Percentiles rank a stretch among this genome's conserved stretches.
Conservation (phyloP, 164 flowering plant genomes). For the Tetrastigma voinierianum region DNA sequence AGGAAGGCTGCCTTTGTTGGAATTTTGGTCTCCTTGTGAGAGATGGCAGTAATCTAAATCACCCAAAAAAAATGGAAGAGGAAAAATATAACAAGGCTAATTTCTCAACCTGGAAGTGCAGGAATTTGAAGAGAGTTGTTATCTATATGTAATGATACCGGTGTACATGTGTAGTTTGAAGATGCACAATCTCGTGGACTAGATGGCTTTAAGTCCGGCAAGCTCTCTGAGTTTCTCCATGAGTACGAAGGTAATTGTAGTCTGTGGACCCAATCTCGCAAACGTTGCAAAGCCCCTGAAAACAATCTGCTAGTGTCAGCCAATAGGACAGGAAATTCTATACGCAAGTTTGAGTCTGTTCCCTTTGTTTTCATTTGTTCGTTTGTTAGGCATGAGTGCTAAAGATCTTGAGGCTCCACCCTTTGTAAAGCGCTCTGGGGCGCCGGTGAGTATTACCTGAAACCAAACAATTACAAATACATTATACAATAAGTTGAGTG, state of each 20-base stretch:
- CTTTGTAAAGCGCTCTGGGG: slow-evolving; percentile 73
- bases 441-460: slow-evolving; percentile 77
- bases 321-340: background rate
- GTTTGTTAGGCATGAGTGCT: no score
- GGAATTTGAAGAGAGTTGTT: no score
- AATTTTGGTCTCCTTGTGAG: background rate
- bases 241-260: slow-evolving; percentile 74
- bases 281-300: slow-evolving; percentile 78
- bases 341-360: background rate
- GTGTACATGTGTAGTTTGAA: background rate
- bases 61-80: background rate
- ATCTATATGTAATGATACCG: background rate
- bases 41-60: background rate
- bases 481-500: slow-evolving; percentile 4
- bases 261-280: slow-evolving; percentile 89
- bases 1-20: no score
- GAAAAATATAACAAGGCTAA: background rate
- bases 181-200: slow-evolving; percentile 11
- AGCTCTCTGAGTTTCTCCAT: slow-evolving; percentile 83
- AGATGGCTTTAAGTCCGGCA: slow-evolving; percentile 73
- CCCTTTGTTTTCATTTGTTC: no score
- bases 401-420: no score
- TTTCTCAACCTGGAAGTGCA: background rate
- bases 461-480: slow-evolving; percentile 15
- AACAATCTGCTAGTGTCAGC: slow-evolving; percentile 6